Evolutionary conservation across 192 early-diverging fungal species (phyloP).

Genomic region (Coemansia sp.): DNA sequence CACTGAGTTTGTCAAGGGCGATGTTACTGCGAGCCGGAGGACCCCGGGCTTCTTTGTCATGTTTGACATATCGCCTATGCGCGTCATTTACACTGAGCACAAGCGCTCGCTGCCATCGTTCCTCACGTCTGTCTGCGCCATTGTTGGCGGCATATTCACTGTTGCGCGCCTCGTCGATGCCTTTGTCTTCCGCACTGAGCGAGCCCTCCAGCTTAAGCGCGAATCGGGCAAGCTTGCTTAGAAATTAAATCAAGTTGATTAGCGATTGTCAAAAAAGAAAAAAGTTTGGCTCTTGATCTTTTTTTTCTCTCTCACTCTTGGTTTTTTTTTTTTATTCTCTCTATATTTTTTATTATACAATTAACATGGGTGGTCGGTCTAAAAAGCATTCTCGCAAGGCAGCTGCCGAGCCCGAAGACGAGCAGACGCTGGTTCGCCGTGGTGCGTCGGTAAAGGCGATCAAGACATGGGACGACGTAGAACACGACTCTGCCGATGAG

Average conservation of each 20-base stretch:
- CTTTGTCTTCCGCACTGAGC: conserved; percentile 85
- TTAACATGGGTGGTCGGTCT: conserved; percentile 36
- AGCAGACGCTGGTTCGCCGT: conserved; percentile 31
- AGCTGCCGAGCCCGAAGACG: conserved; percentile 18
- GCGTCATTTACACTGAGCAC: conserved; percentile 82
- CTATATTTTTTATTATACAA: conserved; percentile 1
- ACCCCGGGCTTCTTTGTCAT: conserved; percentile 84
- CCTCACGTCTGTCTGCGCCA: conserved; percentile 86
- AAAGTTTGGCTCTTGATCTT: conserved; percentile 12
- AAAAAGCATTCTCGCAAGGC: conserved; percentile 24
- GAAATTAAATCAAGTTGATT: conserved; percentile 12
- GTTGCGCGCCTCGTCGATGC: conserved; percentile 89
- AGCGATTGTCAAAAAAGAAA: conserved; percentile 27
- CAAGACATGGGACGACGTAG: conserved; percentile 71
- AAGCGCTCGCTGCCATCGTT: conserved; percentile 84
- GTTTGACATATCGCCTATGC: conserved; percentile 97
- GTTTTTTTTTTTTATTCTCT: background rate
- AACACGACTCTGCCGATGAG: conserved; percentile 75
- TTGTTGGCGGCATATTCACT: conserved; percentile 95
- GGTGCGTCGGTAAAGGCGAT: conserved; percentile 64
- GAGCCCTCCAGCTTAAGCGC: conserved; percentile 71
- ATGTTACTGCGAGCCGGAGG: conserved; percentile 5
- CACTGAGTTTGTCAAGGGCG: conserved; percentile 70
- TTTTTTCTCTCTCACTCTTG: background rate
- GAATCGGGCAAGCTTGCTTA: conserved; percentile 74